A percentile compares a stretch with the other conserved stretches of the same genome.
These are phyloP conservation scores for Cryptococcus sp. DNA, from an alignment of 1,284 basidiomycete species.

Conservation along the genomic window DNA sequence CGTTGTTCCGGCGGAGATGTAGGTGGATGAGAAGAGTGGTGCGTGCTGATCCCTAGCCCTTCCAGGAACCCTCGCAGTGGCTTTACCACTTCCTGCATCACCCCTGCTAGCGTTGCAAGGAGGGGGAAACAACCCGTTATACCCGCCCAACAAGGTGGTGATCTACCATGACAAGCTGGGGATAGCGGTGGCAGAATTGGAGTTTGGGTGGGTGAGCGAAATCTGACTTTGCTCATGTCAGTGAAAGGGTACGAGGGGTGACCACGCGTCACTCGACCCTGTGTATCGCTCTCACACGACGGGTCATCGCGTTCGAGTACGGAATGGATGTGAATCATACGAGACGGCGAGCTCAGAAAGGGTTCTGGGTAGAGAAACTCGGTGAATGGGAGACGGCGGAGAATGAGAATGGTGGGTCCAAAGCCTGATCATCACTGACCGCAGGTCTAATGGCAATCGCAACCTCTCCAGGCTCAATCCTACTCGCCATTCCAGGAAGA, in stretches of 20 bases:
- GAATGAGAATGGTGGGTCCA: conserved; percentile 69
- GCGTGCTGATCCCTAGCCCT: conserved; percentile 24
- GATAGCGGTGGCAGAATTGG: conserved; percentile 76
- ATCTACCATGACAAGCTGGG: conserved; percentile 78
- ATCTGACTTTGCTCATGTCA: conserved; percentile 18
- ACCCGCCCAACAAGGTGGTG: conserved; percentile 89
- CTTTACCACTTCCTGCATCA: conserved; percentile 73
- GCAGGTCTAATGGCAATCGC: conserved; percentile 78
- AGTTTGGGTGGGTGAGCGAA: conserved; percentile 56
- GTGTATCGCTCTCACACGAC: conserved; percentile 70
- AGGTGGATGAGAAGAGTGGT: conserved; percentile 20
- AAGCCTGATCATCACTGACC: background rate
- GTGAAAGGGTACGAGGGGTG: conserved; percentile 76
- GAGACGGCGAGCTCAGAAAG: conserved; percentile 8
- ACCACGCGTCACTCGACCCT: conserved; percentile 75
- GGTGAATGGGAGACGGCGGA: conserved; percentile 85
- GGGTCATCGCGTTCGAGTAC: conserved; percentile 75
- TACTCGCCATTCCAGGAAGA: conserved; percentile 80
- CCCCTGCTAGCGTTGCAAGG: conserved; percentile 85
- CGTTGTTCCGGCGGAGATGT: conserved; percentile 75
- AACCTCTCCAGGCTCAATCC: conserved; percentile 67
- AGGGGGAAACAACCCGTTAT: conserved; percentile 82
- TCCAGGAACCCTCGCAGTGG: conserved; percentile 67
- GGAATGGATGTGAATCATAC: conserved; percentile 44
- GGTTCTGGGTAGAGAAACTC: conserved; percentile 54